Evolutionary conservation across 345 rosid genomes (phyloP), one percentile per base, ranked within the genome.

Genomic region (Eucalyptus cloeziana): DNA sequence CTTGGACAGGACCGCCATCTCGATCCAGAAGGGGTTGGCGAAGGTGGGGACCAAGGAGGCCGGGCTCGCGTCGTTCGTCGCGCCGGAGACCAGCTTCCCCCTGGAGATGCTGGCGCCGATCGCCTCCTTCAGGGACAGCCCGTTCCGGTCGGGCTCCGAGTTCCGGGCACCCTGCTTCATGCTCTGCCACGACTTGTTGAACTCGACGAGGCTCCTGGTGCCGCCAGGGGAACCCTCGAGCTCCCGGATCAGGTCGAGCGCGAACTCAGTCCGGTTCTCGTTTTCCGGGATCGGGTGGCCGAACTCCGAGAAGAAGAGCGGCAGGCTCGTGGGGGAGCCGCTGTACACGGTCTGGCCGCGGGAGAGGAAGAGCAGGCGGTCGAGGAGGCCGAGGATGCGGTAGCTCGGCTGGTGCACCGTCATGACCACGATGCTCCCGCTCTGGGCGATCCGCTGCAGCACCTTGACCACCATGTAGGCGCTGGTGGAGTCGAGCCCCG

Each of bases 391-490:
- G 0, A 97, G 94, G 89, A 96, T 94, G 4, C 99, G 91, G 54
- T 94, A 96, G 88, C 99, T 97, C 56, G 99, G 99, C 90, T 98
- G 99, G 79, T 98, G 99, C 49, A 98, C 94, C 37, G 99, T 94
- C 99, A 98, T 98, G 85, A 97, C 91, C 6, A 98, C 99, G 43
- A 97, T 94, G 89, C 99, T 98, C 17, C 99, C 99, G 64, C 97
- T 95, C 92, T 95, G 97, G 11, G 99, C 99, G 17, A 98, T 98
- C 54, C 97, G 92, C 88, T 98, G 98, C 88, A 98, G 88, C 2
- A 98, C 99, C 76, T 97, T 98, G n/a, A 98, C 99, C 67, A 97
- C 99, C 99, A 95, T 96, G 92, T 91, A 96, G 7, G 99, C 99
- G 50, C 98, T 96, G 9, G 99, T 96, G 9, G 99, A 97, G 89